Conservation (phyloP, 805 yeast species). For the Zygoascus tannicola region DNA sequence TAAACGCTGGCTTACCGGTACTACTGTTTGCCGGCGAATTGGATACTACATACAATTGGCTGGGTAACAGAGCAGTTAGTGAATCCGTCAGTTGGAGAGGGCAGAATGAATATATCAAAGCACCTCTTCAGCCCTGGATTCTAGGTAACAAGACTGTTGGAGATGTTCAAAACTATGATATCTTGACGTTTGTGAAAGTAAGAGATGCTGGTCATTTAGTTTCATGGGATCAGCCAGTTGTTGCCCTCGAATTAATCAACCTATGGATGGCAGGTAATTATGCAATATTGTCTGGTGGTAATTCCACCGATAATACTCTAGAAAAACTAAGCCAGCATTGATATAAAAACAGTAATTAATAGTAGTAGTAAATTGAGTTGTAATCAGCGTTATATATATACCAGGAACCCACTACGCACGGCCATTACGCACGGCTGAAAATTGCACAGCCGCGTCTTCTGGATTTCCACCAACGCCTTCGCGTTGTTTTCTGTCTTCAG, state of each 20-base stretch:
- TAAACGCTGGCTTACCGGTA: slow-evolving; percentile 67
- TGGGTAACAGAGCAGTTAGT: slow-evolving; percentile 84
- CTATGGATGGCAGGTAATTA: slow-evolving; percentile 42
- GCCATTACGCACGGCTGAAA: no score
- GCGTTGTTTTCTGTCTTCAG: no score
- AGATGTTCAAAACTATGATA: slow-evolving; percentile 58
- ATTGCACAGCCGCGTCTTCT: no score
- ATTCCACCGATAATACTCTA: no score
- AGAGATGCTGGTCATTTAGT: slow-evolving; percentile 91
- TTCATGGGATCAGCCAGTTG: slow-evolving; percentile 69
- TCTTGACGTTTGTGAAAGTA: slow-evolving; percentile 69
- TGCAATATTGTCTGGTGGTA: no score
- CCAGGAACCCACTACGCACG: no score
- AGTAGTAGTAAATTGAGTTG: no score
- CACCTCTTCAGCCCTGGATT: slow-evolving; percentile 26
- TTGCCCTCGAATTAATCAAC: slow-evolving; percentile 68
- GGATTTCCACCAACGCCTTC: no score
- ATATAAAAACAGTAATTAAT: no score
- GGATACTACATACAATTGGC: slow-evolving; percentile 92
- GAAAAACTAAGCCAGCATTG: no score
- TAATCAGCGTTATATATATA: no score
- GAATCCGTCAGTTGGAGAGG: slow-evolving; percentile 56
- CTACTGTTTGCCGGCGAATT: slow-evolving; percentile 89
- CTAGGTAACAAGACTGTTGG: slow-evolving; percentile 48
- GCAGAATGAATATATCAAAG: slow-evolving; percentile 41